Percentiles rank a stretch among this genome's conserved stretches.
These are phyloP conservation scores for Hypoxylon sp. DNA, from an alignment of 2,329 filamentous ascomycete genomes.

Conservation along the genomic window DNA sequence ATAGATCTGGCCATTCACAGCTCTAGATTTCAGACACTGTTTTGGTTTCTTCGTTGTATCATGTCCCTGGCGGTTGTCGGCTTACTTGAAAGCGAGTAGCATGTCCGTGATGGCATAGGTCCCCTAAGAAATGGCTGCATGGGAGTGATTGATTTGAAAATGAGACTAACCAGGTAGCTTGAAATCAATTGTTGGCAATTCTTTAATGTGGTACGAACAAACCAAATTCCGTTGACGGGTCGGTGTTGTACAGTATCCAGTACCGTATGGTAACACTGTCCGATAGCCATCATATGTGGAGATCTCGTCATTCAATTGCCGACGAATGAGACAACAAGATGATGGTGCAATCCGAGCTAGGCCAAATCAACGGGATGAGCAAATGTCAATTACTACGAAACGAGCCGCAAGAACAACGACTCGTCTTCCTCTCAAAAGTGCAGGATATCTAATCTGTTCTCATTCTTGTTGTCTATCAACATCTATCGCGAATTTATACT, in stretches of 20 bases:
- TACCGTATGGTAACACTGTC: conserved; percentile 19
- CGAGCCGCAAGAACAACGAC: conserved; percentile 43
- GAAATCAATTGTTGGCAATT: not conserved
- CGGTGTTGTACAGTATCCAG: conserved; percentile 9
- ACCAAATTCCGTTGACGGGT: not conserved
- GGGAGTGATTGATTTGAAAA: not conserved
- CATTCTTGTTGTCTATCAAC: conserved; percentile 23
- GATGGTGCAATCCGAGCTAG: conserved; percentile 51
- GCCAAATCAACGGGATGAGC: conserved; percentile 38
- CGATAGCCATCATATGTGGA: not conserved
- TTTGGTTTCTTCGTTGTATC: conserved; percentile 2
- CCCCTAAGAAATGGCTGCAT: no score
- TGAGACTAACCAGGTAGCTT: no score
- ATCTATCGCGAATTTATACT: not conserved
- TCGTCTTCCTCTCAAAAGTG: conserved; percentile 28
- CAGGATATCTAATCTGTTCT: conserved; percentile 9
- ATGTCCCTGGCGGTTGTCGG: not conserved
- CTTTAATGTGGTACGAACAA: not conserved
- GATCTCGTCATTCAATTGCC: conserved; percentile 24
- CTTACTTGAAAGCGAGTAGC: not conserved
- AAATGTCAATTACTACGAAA: conserved; percentile 37
- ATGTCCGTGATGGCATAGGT: not conserved
- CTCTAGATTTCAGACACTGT: conserved; percentile 1
- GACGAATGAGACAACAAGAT: conserved; percentile 35
- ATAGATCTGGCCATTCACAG: conserved; percentile 13